phyloP scores from a whole-genome alignment of 805 yeast species.

The Hanseniaspora meyeri region DNA sequence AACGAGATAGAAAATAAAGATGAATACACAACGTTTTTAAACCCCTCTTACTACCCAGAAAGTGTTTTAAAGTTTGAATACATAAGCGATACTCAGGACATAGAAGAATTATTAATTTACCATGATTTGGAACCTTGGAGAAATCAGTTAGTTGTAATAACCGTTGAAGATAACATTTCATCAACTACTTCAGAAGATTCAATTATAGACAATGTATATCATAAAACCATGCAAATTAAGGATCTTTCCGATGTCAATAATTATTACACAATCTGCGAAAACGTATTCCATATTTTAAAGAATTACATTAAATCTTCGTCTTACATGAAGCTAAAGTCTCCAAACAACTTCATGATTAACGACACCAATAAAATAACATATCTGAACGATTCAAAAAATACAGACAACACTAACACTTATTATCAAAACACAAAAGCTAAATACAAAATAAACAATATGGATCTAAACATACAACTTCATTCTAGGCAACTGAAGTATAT shows the following conservation, averaged over 20 bases:
- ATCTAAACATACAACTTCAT: slow-evolving; percentile 38
- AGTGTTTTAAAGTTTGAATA: slow-evolving; percentile 32
- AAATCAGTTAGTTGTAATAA: slow-evolving; percentile 55
- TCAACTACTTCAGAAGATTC: not conserved
- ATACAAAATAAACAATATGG: slow-evolving; percentile 19
- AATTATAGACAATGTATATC: slow-evolving; percentile 1
- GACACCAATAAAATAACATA: slow-evolving; percentile 30
- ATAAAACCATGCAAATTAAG: slow-evolving; percentile 14
- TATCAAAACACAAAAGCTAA: slow-evolving; percentile 12
- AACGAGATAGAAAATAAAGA: slow-evolving; percentile 66
- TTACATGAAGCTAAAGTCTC: slow-evolving; percentile 73
- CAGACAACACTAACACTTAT: slow-evolving; percentile 19
- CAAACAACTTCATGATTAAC: slow-evolving; percentile 49
- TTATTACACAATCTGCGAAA: slow-evolving; percentile 58
- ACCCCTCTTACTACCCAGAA: slow-evolving; percentile 73
- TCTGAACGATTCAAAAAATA: slow-evolving; percentile 26
- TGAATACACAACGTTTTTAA: slow-evolving; percentile 35
- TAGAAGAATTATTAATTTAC: slow-evolving; percentile 48
- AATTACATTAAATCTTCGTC: slow-evolving; percentile 60
- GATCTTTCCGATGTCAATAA: slow-evolving; percentile 41
- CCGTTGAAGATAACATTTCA: slow-evolving; percentile 26
- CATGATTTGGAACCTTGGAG: slow-evolving; percentile 84
- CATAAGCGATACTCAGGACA: slow-evolving; percentile 13
- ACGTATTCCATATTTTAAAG: slow-evolving; percentile 52
- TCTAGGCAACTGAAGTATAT: slow-evolving; percentile 62